A percentile compares a stretch with the other conserved stretches of the same genome.
phyloP scores from a whole-genome alignment of 2,329 filamentous ascomycete species.

The Orbilia ellipsospora region DNA sequence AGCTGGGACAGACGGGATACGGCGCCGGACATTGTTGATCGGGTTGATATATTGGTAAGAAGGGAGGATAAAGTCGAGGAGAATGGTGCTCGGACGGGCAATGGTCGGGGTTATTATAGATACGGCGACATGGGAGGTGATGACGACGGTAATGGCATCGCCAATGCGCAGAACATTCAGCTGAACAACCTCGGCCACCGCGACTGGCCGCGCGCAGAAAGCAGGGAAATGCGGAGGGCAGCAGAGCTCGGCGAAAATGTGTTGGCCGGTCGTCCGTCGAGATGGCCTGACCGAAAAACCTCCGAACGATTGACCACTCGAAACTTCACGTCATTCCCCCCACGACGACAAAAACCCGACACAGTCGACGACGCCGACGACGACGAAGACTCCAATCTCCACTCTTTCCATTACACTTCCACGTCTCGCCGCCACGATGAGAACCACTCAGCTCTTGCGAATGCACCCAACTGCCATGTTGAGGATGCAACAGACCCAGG shows the following conservation, averaged over 20 bases:
- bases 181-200: conserved; percentile 41
- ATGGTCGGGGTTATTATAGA: conserved; percentile 12
- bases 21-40: conserved; percentile 70
- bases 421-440: conserved; percentile 25
- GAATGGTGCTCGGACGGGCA: background rate
- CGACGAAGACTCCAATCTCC: conserved; percentile 38
- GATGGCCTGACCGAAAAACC: conserved; percentile 55
- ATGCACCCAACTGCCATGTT: conserved; percentile 49
- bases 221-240: conserved; percentile 21
- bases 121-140: background rate
- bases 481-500: conserved; percentile 49
- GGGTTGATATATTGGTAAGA: background rate
- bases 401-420: conserved; percentile 25
- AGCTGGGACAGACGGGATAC: conserved; percentile 72
- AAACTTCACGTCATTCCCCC: conserved; percentile 29
- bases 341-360: conserved; percentile 21
- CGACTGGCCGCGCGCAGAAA: background rate
- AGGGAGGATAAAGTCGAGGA: background rate
- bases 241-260: conserved; percentile 18
- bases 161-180: background rate
- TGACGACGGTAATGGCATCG: conserved; percentile 1
- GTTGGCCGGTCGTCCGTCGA: conserved; percentile 42
- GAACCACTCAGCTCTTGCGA: conserved; percentile 37
- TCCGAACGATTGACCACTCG: conserved; percentile 26
- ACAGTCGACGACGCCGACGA: conserved; percentile 15